These are phyloP conservation scores for Picea sitchensis DNA, from an alignment of 75 land plant species.

Conservation along the genomic window DNA sequence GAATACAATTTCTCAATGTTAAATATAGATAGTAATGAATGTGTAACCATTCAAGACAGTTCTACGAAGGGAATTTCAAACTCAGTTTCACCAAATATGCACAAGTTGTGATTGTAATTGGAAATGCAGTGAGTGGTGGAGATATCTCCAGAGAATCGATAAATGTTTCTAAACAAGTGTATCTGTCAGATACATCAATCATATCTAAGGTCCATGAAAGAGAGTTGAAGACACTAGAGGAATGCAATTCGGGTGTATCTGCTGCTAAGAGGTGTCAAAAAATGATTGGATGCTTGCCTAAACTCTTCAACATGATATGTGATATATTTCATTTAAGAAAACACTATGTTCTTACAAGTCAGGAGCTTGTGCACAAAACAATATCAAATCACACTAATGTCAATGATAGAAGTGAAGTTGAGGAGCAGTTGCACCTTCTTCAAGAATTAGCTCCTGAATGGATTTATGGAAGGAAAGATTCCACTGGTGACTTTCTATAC, in stretches of 20 bases:
- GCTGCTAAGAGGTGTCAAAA: conserved; percentile 42
- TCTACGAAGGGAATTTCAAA: too few species aligned
- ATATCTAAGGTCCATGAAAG: conserved; percentile 78
- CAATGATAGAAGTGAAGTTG: conserved; percentile 44
- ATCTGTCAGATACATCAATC: too few species aligned
- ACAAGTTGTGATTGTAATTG: too few species aligned
- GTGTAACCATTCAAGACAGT: too few species aligned
- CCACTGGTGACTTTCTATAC: conserved; percentile 51
- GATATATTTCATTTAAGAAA: conserved; percentile 65
- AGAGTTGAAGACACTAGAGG: conserved; percentile 44
- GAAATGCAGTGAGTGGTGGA: too few species aligned
- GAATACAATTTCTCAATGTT: too few species aligned
- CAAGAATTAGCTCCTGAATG: conserved; percentile 73
- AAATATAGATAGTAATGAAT: too few species aligned
- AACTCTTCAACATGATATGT: conserved; percentile 63
- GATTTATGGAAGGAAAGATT: conserved; percentile 46
- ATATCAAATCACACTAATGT: conserved; percentile 39
- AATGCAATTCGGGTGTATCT: conserved; percentile 40
- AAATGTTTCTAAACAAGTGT: too few species aligned
- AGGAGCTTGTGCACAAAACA: conserved; percentile 70
- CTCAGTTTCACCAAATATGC: too few species aligned
- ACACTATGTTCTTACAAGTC: conserved; percentile 59
- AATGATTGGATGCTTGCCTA: conserved; percentile 65
- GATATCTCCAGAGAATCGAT: too few species aligned
- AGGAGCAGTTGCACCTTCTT: conserved; percentile 62